phyloP scores from a whole-genome alignment of 73 alveolate species.

The Diophrys sp. region DNA sequence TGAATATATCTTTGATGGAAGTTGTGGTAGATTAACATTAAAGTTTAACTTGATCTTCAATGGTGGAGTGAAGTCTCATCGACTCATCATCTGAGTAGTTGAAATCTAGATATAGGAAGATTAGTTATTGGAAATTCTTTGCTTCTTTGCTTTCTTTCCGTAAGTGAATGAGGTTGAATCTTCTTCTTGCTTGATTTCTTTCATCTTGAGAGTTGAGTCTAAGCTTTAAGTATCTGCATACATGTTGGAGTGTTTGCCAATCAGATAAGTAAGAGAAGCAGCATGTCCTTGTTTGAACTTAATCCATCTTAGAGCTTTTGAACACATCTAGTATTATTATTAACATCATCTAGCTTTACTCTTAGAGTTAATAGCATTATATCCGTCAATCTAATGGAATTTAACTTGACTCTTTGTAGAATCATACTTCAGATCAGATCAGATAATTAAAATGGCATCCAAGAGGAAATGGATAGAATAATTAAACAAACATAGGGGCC shows the following conservation, averaged over 20 bases:
- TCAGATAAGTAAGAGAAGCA: background rate
- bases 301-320: conserved; percentile 18
- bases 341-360: conserved; percentile 62
- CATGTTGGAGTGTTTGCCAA: background rate
- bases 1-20: too few relatives aligned
- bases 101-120: background rate
- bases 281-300: background rate
- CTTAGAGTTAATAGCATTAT: conserved; percentile 62
- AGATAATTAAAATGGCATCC: too few relatives aligned
- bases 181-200: background rate
- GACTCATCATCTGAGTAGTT: too few relatives aligned
- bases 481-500: too few relatives aligned
- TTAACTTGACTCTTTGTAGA: background rate
- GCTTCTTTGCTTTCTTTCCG: background rate
- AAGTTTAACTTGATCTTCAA: background rate
- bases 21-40: background rate
- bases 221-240: too few relatives aligned
- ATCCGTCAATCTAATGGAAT: conserved; percentile 20
- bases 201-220: too few relatives aligned
- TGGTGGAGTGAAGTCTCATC: background rate
- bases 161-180: background rate
- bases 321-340: conserved; percentile 67
- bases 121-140: background rate
- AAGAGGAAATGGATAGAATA: too few relatives aligned
- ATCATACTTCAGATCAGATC: too few relatives aligned